phyloP scores from a whole-genome alignment of 306 rosid genomes.

The Gastrolobium bilobum region DNA sequence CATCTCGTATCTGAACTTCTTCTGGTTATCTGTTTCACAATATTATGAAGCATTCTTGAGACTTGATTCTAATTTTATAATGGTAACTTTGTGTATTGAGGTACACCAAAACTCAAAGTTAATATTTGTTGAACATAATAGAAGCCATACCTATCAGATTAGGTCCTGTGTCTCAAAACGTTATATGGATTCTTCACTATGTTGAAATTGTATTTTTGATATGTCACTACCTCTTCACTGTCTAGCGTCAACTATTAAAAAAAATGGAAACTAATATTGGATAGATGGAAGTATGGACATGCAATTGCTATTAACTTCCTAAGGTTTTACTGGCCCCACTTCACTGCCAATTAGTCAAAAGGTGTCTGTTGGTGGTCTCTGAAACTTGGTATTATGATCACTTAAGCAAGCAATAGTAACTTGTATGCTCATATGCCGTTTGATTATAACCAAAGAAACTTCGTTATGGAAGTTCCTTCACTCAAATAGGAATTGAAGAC shows the following conservation, averaged over 20 bases:
- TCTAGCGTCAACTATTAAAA: not conserved
- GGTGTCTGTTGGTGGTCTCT: not conserved
- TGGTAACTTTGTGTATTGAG: not conserved
- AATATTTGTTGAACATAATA: not conserved
- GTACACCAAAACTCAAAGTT: slow-evolving; percentile 1
- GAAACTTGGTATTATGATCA: slow-evolving; percentile 4
- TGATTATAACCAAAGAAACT: not conserved
- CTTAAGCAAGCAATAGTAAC: not conserved
- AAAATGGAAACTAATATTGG: not conserved
- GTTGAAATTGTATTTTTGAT: slow-evolving; percentile 22
- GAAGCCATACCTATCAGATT: not conserved
- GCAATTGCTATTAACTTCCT: slow-evolving; percentile 3
- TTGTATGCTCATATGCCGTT: not conserved
- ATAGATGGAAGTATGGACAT: slow-evolving; percentile 11
- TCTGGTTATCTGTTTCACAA: not conserved
- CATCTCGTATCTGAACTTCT: not conserved
- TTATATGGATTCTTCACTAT: not conserved
- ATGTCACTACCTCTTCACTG: not conserved
- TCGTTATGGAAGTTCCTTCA: not conserved
- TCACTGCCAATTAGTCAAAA: not conserved
- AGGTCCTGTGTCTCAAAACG: slow-evolving; percentile 12
- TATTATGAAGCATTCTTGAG: not conserved
- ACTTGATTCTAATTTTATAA: slow-evolving; percentile 5
- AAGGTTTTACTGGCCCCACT: not conserved
- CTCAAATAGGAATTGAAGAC: not conserved